Evolutionary conservation across 768 basidiomycete species (phyloP), one percentile per base, ranked within the genome.

Genomic region (Calocybe cyanea): DNA sequence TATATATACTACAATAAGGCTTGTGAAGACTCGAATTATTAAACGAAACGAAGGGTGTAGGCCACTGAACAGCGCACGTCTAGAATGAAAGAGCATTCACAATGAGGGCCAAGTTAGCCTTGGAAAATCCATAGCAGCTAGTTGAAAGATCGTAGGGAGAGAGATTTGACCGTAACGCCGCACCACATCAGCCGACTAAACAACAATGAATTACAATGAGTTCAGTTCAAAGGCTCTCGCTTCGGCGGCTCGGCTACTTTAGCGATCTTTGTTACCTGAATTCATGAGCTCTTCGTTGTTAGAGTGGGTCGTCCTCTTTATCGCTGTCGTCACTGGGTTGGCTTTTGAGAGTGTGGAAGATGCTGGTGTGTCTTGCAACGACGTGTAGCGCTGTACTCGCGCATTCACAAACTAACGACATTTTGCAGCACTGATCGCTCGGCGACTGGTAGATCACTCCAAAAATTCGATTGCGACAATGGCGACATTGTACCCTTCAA

Each of bases 401-500:
- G 14, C 13, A 13, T 30, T 20, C 23, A 38, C 21, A 1, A 21
- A n/a, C n/a, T 32, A 32, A n/a, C 31, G 8, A 8, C 8, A 37
- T 38, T 33, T 17, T 24, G 44, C 38, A 78, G 75, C 77, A 4
- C 53, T 59, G 17, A 62, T 76, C 39, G 73, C 73, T 13, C 64
- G 77, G 34, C 50, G 51, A 15, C 63, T 78, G 7, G 63, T 78
- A 13, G 66, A 71, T 44, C 20, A 49, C 24, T 73, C 71, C 7
- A 33, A 52, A 9, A 57, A 55, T 13, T 66, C 69, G 3, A 62
- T 76, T 18, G 77, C 71, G 20, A 75, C 65, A 15, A 76, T 78
- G 69, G 76, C 75, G 8, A 77, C 77, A 2, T 53, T 70, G 8
- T 77, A 69, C 53, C 75, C 77, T 6, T 41, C 55, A 1, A 62